Conservation (phyloP, 768 basidiomycete genomes). For the Agaricus sinodeliciosus region DNA sequence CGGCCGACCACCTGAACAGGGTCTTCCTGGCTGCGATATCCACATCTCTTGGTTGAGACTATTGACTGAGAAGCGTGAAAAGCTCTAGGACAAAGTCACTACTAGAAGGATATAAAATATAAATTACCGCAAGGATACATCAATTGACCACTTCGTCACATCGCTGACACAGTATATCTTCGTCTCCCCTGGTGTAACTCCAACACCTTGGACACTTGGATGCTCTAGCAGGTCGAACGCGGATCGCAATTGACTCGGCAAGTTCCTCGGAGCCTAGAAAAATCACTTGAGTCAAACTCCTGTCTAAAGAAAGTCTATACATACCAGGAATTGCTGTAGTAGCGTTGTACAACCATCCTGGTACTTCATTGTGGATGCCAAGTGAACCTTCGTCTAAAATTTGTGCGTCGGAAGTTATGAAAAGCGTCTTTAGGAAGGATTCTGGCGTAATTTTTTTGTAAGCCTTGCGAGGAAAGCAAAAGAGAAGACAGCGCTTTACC, state of each 20-base stretch:
- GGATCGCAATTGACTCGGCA: conserved; percentile 36
- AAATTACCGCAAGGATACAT: no score
- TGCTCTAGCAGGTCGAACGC: conserved; percentile 52
- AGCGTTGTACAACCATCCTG: conserved; percentile 44
- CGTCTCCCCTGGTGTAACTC: conserved; percentile 54
- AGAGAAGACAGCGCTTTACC: background rate
- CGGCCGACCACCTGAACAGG: no score
- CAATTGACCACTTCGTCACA: conserved; percentile 34
- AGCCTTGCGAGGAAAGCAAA: background rate
- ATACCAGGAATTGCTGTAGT: conserved; percentile 40
- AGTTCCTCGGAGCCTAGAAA: conserved; percentile 12
- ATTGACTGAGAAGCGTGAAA: no score
- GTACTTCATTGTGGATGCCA: conserved; percentile 26
- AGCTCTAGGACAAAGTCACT: no score
- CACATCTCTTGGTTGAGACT: no score
- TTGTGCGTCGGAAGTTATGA: conserved; percentile 71
- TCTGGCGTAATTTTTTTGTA: conserved; percentile 36
- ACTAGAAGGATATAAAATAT: no score
- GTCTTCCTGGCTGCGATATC: no score
- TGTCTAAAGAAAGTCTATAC: conserved; percentile 8
- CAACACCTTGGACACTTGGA: conserved; percentile 91
- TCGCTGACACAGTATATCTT: conserved; percentile 56
- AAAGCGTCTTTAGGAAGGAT: conserved; percentile 60
- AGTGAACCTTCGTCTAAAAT: conserved; percentile 41
- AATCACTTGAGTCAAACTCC: background rate